Base-by-base conservation (phyloP, 2,329 filamentous ascomycete genomes). In the Capronia epimyces region DNA sequence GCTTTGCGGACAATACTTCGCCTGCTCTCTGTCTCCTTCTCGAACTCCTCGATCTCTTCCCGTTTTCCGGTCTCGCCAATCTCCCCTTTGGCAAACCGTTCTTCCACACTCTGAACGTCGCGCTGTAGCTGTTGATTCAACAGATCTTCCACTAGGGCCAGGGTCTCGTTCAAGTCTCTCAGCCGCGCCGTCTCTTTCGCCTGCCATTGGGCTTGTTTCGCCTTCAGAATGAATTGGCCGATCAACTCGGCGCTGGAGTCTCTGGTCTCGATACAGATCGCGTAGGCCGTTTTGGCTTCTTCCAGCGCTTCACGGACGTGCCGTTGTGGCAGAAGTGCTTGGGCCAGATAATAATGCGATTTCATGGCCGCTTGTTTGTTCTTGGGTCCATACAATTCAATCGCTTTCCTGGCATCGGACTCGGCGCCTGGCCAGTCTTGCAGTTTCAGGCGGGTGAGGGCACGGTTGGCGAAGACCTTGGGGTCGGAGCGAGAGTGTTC, bases 171-270 rank as follows among this genome's bases (percentile, higher is more conserved):
- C 69, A 72, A 69, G 60, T 71, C 74, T 43, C 71, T 66, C 37
- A 76, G 62, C 27, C 73, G 62, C 46, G 65, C 62, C 16, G 62
- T 67, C 62, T 97, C 91, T 58, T 75, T 74, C 9, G 81, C 77
- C 29, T 91, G 86, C 88, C 93, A 97, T 32, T 87, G 81, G 57
- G 84, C 83, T 68, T 91, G 91, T 69, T 94, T 95, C 63, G 87
- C 89, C 50, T 77, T 76, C 18, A 95, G 73, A 0, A 96, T 87
- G 13, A 86, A 79, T 13, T 76, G 74, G 0, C 86, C 89, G 39
- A 95, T 81, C 18, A 83, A 79, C 18, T 80, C 75, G 0, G 91
- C 79, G 31, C 84, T 85, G 53, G 79, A 80, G 64, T 83, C 85
- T 63, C 80, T 78, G 16, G 72, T 75, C 18, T 72, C 71, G 15